phyloP scores from a whole-genome alignment of 2,329 filamentous ascomycete genomes.

The Trichoderma simmonsii region DNA sequence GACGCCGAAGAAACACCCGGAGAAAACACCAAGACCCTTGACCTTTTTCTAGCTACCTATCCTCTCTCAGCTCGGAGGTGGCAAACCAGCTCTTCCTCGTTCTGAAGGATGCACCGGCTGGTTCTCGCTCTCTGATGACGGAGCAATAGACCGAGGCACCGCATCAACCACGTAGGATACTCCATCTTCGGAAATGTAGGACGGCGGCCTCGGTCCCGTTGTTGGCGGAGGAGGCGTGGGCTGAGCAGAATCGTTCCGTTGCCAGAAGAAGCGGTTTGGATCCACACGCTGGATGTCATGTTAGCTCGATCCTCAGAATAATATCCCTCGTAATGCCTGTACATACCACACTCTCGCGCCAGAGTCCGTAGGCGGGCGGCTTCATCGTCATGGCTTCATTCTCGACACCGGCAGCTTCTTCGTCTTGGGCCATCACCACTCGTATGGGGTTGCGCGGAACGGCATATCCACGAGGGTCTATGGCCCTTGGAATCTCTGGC shows the following conservation, averaged over 20 bases:
- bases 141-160: slow-evolving; percentile 57
- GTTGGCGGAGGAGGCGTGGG: slow-evolving; percentile 25
- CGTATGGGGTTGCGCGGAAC: slow-evolving; percentile 71
- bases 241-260: slow-evolving; percentile 52
- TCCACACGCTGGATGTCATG: slow-evolving; percentile 60
- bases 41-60: background rate
- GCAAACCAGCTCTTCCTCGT: slow-evolving; percentile 26
- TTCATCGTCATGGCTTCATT: slow-evolving; percentile 56
- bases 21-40: background rate
- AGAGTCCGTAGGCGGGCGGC: slow-evolving; percentile 82
- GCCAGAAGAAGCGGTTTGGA: slow-evolving; percentile 78
- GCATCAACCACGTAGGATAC: slow-evolving; percentile 70
- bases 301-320: background rate
- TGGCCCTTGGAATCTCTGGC: slow-evolving; percentile 35
- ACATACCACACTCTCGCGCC: slow-evolving; percentile 78
- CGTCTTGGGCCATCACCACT: slow-evolving; percentile 71
- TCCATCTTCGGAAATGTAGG: slow-evolving; percentile 73
- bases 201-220: slow-evolving; percentile 60
- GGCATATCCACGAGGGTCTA: slow-evolving; percentile 61
- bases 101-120: slow-evolving; percentile 51
- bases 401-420: slow-evolving; percentile 60
- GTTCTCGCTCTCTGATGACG: slow-evolving; percentile 50
- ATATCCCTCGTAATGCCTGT: background rate
- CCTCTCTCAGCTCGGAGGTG: slow-evolving; percentile 15
- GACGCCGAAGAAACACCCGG: background rate